Base-by-base conservation (phyloP, 106 monocot species). In the Triglochin maritima region DNA sequence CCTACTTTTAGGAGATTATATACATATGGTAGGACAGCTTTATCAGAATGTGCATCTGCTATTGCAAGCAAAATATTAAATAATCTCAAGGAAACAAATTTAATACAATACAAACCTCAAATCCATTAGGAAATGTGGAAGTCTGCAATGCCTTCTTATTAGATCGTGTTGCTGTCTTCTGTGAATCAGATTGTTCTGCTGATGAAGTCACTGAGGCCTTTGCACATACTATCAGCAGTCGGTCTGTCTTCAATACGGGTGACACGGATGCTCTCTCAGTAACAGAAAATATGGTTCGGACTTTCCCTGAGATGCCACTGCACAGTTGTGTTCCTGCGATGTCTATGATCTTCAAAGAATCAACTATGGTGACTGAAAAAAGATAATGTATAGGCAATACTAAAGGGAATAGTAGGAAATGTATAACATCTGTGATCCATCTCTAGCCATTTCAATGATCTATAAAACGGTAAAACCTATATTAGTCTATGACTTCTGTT, bases 161-260 rank as follows among this genome's bases (percentile, higher is more conserved):
- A 17, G 10, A 49, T 52, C 17, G 52, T 17, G 51, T 43, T 66
- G 66, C 16, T 16, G 6, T 10, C 48, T 65, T 65, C 49, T 50
- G 16, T 15, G 50, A 14, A 52, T 66, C 29, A 53, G 51, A 66
- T 47, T 52, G 15, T 52, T 16, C 16, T 51, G 66, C 11, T 66
- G 16, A 50, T 52, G 44, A 50, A 52, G 41, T 52, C 41, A 66
- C 66, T 9, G 4, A 66, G 52, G 52, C 53, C 42, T 66, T 66
- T 52, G 66, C 52, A 53, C 42, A 66, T 8, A 53, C 41, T 43
- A 44, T 43, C 12, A 51, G 9, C 6, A 6, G 4, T 6, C 9
- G 9, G 9, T 66, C 53, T 29, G 29, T 50, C 11, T 52, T 43
- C 17, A 17, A 15, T 29, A 10, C 44, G 16, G 66, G 42, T 42